A percentile compares a stretch with the other conserved stretches of the same genome.
Evolutionary conservation across 768 basidiomycete genomes (phyloP).

Genomic region (Lentinula boryana): DNA sequence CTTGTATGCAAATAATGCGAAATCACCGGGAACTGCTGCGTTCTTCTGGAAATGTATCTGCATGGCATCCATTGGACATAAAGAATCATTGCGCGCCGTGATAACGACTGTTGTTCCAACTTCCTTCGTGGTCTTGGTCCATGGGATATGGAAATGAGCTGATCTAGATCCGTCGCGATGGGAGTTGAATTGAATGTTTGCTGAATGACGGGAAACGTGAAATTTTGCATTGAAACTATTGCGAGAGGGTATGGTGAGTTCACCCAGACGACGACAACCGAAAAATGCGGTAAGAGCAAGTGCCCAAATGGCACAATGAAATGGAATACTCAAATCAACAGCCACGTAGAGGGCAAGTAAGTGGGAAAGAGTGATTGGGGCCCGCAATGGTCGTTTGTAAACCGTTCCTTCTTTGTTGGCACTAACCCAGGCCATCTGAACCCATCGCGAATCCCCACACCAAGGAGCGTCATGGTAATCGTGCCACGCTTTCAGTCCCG

Average conservation of each 20-base stretch:
- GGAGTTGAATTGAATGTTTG: not conserved
- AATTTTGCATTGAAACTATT: slow-evolving; percentile 10
- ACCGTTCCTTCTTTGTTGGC: slow-evolving; percentile 16
- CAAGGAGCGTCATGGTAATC: too few species aligned
- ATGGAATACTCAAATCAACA: slow-evolving; percentile 19
- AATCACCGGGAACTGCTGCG: slow-evolving; percentile 14
- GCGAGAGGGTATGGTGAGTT: slow-evolving; percentile 16
- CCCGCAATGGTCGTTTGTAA: slow-evolving; percentile 11
- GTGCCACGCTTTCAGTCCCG: too few species aligned
- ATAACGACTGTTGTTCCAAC: slow-evolving; percentile 21
- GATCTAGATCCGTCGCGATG: not conserved
- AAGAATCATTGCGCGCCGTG: slow-evolving; percentile 6
- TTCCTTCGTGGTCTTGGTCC: slow-evolving; percentile 25
- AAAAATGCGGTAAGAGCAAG: slow-evolving; percentile 26
- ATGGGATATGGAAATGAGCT: slow-evolving; percentile 23
- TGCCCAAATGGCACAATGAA: slow-evolving; percentile 30
- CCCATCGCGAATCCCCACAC: slow-evolving; percentile 20
- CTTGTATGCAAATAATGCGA: slow-evolving; percentile 8
- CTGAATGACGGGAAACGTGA: slow-evolving; percentile 14
- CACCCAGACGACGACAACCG: slow-evolving; percentile 22
- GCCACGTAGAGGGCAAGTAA: slow-evolving; percentile 14
- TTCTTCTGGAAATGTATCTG: slow-evolving; percentile 16
- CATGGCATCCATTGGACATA: slow-evolving; percentile 16
- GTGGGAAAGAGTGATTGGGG: slow-evolving; percentile 30
- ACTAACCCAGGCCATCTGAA: slow-evolving; percentile 11